A percentile compares a stretch with the other conserved stretches of the same genome.
Conservation (phyloP, 768 basidiomycete species). For the Antrodiella citrinella region DNA sequence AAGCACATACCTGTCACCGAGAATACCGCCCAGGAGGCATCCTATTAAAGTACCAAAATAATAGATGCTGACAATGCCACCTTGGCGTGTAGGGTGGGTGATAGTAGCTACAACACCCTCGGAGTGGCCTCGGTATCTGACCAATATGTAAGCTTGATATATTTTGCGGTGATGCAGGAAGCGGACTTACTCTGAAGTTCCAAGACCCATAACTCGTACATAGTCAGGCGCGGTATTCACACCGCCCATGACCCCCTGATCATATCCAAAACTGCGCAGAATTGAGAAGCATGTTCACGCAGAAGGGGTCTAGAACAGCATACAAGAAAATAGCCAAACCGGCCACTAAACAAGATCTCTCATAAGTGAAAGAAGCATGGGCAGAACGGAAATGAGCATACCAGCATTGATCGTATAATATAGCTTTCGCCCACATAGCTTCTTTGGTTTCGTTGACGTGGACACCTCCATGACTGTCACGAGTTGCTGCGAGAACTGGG, state of each 20-base stretch:
- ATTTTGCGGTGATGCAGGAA: neutral
- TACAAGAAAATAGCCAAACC: conserved; percentile 28
- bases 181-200: conserved; percentile 25
- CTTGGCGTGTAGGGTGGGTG: conserved; percentile 34
- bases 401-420: conserved; percentile 22
- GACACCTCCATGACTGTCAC: neutral
- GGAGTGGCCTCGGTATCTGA: conserved; percentile 28
- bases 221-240: conserved; percentile 40
- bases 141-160: neutral
- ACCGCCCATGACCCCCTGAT: conserved; percentile 41
- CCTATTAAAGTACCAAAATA: conserved; percentile 36
- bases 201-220: conserved; percentile 32
- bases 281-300: too few species aligned
- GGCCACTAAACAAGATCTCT: conserved; percentile 17
- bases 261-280: conserved; percentile 35
- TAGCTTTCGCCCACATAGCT: conserved; percentile 16
- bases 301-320: conserved; percentile 4
- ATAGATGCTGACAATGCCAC: conserved; percentile 39
- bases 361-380: too few species aligned
- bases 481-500: neutral
- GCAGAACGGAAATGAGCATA: neutral
- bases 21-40: conserved; percentile 31
- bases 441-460: neutral
- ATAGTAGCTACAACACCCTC: conserved; percentile 36
- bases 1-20: conserved; percentile 26